Evolutionary conservation across 2,329 filamentous ascomycete species (phyloP), one percentile per base, ranked within the genome.

Genomic region (Ascosphaera pollenicola): DNA sequence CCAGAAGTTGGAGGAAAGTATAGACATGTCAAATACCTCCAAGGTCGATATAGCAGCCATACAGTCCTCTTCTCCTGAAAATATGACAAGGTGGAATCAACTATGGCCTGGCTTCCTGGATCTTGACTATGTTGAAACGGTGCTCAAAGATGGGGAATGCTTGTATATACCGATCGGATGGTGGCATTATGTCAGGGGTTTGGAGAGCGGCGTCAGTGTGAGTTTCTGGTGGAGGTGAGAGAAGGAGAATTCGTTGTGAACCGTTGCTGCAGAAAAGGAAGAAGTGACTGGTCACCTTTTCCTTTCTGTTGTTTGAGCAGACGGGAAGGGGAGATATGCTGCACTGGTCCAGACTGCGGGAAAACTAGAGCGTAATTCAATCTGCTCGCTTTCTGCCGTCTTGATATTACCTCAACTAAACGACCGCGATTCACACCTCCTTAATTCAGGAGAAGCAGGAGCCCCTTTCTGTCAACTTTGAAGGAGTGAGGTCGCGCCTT

Each of bases 101-200:
- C 47, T 54, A 8, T 74, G 63, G 54, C 66, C 68, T 1, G 54
- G 58, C 0, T 80, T 91, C 45, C 54, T 55, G 37, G 55, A 65
- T 0, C 64, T 79, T 2, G 61, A 68, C 40, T 87, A 78, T 51
- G 59, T 79, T 26, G 89, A 98, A 51, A 75, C 60, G 1, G 68
- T 95, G 1, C 59, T 98, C 4, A 71, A 68, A 21, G 77, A 79
- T 1, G 89, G 87, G 0, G 84, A 98, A 39, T 78, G 75, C 45
- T 54, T 98, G 39, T 89, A 93, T 53, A 81, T 98, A 39, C 89
- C 89, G 0, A 68, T 82, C 3, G 89, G 87, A 0, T 98, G 89
- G 87, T 98, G 89, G 89, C 89, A 98, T 62, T 95, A 94, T 56
- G 81, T 95, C 3, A 68, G 80, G 43, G 83, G 83, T 38, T 54